Evolutionary conservation across 441 rosid species (phyloP).

Genomic region (Flueggea neowawraea): DNA sequence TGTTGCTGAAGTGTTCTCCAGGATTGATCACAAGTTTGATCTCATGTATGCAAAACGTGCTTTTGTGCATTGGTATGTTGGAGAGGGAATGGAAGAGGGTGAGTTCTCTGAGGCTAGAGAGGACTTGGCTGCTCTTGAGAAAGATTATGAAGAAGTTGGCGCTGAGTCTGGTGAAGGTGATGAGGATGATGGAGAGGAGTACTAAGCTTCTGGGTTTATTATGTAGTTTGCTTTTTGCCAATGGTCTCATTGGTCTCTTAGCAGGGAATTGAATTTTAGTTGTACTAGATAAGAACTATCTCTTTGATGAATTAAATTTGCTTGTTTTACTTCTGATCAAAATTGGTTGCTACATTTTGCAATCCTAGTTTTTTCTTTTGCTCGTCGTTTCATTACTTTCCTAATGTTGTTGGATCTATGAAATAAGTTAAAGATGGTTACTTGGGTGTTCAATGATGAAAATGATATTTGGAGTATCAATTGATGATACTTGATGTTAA

Average conservation of each 20-base stretch:
- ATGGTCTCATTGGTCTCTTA: slow-evolving; percentile 34
- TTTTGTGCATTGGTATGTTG: slow-evolving; percentile 79
- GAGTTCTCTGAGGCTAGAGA: slow-evolving; percentile 81
- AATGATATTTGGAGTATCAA: no score
- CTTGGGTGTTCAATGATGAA: no score
- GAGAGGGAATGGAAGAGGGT: slow-evolving; percentile 90
- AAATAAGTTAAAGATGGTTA: no score
- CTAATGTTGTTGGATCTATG: no score
- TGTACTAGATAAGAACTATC: no score
- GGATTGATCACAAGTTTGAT: slow-evolving; percentile 70
- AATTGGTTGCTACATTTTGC: no score
- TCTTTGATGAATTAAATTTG: no score
- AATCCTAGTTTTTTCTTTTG: no score
- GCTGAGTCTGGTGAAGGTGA: slow-evolving; percentile 70
- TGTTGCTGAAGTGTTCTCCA: slow-evolving; percentile 71
- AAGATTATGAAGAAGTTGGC: slow-evolving; percentile 80
- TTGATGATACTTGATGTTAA: no score
- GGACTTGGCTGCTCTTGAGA: slow-evolving; percentile 72
- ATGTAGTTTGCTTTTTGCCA: slow-evolving; percentile 9
- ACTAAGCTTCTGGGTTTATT: slow-evolving; percentile 19
- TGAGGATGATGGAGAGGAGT: slow-evolving; percentile 55
- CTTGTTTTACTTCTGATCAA: no score
- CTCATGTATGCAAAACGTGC: slow-evolving; percentile 75
- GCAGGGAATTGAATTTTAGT: no score
- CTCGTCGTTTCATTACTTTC: no score